Conservation (phyloP, 2,329 filamentous ascomycete genomes). For the Colletotrichum sansevieriae region DNA sequence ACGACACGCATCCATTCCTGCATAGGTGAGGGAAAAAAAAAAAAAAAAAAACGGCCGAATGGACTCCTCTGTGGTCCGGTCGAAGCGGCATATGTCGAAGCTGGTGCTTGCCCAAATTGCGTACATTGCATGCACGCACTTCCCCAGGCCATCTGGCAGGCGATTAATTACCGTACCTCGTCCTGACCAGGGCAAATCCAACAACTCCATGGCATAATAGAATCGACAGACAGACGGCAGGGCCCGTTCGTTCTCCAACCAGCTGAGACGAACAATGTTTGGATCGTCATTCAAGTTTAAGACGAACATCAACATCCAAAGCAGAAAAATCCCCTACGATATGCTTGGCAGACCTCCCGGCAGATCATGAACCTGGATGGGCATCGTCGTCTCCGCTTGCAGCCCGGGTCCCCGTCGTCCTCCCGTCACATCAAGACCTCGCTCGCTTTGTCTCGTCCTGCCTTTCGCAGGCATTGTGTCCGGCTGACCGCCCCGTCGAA, state of each 20-base stretch:
- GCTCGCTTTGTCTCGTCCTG: slow-evolving; percentile 19
- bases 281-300: slow-evolving; percentile 6
- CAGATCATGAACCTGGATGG: slow-evolving; percentile 15
- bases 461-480: slow-evolving; percentile 16
- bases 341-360: neutral
- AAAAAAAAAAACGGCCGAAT: slow-evolving; percentile 18
- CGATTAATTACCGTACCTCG: slow-evolving; percentile 9
- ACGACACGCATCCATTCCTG: slow-evolving; percentile 15
- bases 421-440: neutral
- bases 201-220: slow-evolving; percentile 3
- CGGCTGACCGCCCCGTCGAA: slow-evolving; percentile 20
- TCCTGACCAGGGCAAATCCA: neutral
- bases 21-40: neutral
- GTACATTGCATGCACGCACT: slow-evolving; percentile 38
- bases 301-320: slow-evolving; percentile 24
- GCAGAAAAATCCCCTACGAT: neutral
- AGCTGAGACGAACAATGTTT: slow-evolving; percentile 33
- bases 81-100: slow-evolving; percentile 18
- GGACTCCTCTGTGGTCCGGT: slow-evolving; percentile 14
- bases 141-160: slow-evolving; percentile 27
- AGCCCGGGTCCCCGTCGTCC: slow-evolving; percentile 20
- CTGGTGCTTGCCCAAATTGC: slow-evolving; percentile 38
- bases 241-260: slow-evolving; percentile 17
- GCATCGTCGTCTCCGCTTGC: slow-evolving; percentile 3
- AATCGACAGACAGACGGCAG: slow-evolving; percentile 12